Conservation (phyloP, 2,329 filamentous ascomycete genomes). For the Xylariaceae sp. region DNA sequence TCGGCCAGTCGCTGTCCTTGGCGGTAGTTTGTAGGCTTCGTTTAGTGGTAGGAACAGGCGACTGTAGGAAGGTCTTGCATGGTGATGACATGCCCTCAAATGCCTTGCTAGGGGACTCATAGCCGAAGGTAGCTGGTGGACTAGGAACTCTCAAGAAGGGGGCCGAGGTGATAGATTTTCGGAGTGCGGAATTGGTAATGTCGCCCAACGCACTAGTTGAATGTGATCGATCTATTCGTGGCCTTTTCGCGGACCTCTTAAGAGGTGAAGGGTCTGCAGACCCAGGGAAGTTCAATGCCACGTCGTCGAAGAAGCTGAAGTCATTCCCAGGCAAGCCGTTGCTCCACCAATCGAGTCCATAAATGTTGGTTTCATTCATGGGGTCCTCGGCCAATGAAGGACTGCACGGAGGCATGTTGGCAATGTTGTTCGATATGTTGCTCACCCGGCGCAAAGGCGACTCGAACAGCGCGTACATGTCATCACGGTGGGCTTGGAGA, state of each 20-base stretch:
- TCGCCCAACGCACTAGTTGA: slow-evolving; percentile 69
- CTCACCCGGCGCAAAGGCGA: slow-evolving; percentile 64
- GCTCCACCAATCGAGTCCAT: slow-evolving; percentile 14
- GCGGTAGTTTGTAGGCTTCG: slow-evolving; percentile 38
- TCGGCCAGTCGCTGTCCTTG: slow-evolving; percentile 52
- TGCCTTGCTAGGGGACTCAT: slow-evolving; percentile 65
- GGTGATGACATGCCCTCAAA: slow-evolving; percentile 63
- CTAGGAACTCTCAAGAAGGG: slow-evolving; percentile 58
- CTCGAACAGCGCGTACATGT: slow-evolving; percentile 76
- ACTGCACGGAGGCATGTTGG: slow-evolving; percentile 62
- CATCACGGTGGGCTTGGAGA: slow-evolving; percentile 83
- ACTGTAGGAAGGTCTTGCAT: slow-evolving; percentile 56
- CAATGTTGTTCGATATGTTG: slow-evolving; percentile 55
- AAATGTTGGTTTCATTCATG: slow-evolving; percentile 61
- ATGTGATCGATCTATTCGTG: slow-evolving; percentile 67
- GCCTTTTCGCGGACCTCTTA: slow-evolving; percentile 67
- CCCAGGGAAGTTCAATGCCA: slow-evolving; percentile 48
- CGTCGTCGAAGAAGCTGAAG: slow-evolving; percentile 69
- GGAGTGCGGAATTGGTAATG: slow-evolving; percentile 60
- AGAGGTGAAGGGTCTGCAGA: slow-evolving; percentile 68
- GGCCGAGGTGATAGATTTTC: slow-evolving; percentile 58
- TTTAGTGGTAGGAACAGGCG: slow-evolving; percentile 47
- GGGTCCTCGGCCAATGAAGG: slow-evolving; percentile 62
- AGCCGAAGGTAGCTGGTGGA: slow-evolving; percentile 47
- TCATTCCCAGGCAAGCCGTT: slow-evolving; percentile 60